phyloP scores from a whole-genome alignment of 257 asterid species.

The Plantago ovata region DNA sequence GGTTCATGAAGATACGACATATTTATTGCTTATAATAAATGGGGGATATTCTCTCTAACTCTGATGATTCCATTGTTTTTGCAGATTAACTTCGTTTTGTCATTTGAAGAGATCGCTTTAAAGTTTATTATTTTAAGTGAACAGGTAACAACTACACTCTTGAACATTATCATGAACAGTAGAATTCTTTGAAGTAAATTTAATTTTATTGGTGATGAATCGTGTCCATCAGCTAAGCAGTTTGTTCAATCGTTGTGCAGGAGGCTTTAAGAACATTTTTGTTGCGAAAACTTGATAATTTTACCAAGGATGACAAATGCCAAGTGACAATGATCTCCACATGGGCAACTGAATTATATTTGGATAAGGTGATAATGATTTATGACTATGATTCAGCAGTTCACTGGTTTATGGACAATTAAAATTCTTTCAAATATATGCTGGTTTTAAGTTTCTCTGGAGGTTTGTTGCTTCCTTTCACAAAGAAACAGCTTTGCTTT shows the following conservation, averaged over 20 bases:
- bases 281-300: slow-evolving; percentile 88
- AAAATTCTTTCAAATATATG: too few species aligned
- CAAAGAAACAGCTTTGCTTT: too few species aligned
- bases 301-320: slow-evolving; percentile 87
- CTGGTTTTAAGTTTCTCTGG: too few species aligned
- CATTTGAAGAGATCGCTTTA: slow-evolving; percentile 93
- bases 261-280: slow-evolving; percentile 94
- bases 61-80: slow-evolving; percentile 29
- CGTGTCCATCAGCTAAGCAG: not conserved
- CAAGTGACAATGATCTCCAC: slow-evolving; percentile 98
- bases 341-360: slow-evolving; percentile 89
- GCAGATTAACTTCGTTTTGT: slow-evolving; percentile 87
- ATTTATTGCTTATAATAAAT: slow-evolving; percentile 13
- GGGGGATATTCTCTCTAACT: slow-evolving; percentile 25
- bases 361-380: slow-evolving; percentile 73
- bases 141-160: slow-evolving; percentile 55
- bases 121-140: slow-evolving; percentile 93
- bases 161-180: slow-evolving; percentile 6
- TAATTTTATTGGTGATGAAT: too few species aligned
- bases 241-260: slow-evolving; percentile 42
- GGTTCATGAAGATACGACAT: not conserved
- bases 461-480: too few species aligned
- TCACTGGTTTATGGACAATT: too few species aligned
- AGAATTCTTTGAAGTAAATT: not conserved
- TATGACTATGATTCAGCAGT: too few species aligned